Evolutionary conservation across 179 eudicot species (phyloP).

Genomic region (Beta macrorhiza): DNA sequence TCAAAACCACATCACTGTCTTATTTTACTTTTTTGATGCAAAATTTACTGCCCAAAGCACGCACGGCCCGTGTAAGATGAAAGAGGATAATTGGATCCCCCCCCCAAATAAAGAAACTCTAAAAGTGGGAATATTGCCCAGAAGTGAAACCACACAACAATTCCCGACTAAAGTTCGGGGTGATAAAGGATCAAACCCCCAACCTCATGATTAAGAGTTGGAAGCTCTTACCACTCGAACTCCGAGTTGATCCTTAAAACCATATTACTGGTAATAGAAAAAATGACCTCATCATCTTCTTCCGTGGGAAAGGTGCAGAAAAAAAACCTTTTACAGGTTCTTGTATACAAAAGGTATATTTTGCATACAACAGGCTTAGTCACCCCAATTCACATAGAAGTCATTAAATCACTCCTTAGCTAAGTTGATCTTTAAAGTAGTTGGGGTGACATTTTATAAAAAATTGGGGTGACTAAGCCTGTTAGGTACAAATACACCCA

Average conservation of each 20-base stretch:
- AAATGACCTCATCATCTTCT: neutral
- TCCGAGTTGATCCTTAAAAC: neutral
- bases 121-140: no score
- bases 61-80: no score
- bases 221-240: no score
- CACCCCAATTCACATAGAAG: neutral
- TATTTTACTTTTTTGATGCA: no score
- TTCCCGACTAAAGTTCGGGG: no score
- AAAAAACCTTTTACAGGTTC: neutral
- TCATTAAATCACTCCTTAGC: neutral
- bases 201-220: no score
- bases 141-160: no score
- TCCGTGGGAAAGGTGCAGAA: neutral
- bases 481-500: neutral
- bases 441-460: neutral
- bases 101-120: no score
- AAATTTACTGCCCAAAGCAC: no score
- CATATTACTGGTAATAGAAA: neutral
- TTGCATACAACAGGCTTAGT: neutral
- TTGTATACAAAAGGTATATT: neutral
- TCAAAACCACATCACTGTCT: no score
- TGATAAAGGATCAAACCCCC: no score
- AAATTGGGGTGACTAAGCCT: neutral
- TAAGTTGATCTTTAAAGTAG: neutral
- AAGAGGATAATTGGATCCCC: no score